Base-by-base conservation (phyloP, 768 basidiomycete genomes). In the Mycena metata region DNA sequence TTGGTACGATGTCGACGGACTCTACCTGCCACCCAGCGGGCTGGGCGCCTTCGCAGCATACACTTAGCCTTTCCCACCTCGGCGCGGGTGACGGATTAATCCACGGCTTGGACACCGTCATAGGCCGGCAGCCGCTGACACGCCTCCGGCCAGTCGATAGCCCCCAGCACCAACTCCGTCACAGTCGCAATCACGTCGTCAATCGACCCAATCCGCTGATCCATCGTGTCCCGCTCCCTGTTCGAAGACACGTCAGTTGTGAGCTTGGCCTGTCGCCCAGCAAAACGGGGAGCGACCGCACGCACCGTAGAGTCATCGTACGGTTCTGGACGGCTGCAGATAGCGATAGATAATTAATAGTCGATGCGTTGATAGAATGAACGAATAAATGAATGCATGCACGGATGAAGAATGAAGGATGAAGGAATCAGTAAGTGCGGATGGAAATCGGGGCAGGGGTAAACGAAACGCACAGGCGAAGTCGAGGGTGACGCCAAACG, bases 401-500 rank as follows among this genome's bases (percentile, higher is more conserved):
- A 39, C 15, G 39, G 39, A 66, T 41, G n/a, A n/a, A n/a, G n/a
- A n/a, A n/a, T n/a, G n/a, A n/a, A n/a, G n/a, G n/a, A n/a, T n/a
- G 51, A 52, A 64, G 42, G 15, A 64, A 56, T 63, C 21, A 59
- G 39, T n/a, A 39, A 57, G 56, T 41, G 24, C 35, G 55, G 30
- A 50, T 26, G 52, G 64, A 56, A 58, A 55, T 36, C 46, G 45
- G 42, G 66, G 50, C 23, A 49, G 60, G 50, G 39, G 26, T 35
- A 21, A 59, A 83, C 83, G 76, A 21, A 59, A 83, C 83, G 76
- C 79, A 85, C 84, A 86, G 58, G 96, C 98, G 82, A 99, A 98
- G 80, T 98, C 97, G 63, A 99, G 86, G 2, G 98, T 99, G 65
- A 97, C 86, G 56, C 97, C 98, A 79, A 92, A 99, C 2, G 98